Evolutionary conservation across 495 filamentous ascomycete genomes (phyloP), one percentile per base, ranked within the genome.

Genomic region (Lasiosphaeris hirsuta): DNA sequence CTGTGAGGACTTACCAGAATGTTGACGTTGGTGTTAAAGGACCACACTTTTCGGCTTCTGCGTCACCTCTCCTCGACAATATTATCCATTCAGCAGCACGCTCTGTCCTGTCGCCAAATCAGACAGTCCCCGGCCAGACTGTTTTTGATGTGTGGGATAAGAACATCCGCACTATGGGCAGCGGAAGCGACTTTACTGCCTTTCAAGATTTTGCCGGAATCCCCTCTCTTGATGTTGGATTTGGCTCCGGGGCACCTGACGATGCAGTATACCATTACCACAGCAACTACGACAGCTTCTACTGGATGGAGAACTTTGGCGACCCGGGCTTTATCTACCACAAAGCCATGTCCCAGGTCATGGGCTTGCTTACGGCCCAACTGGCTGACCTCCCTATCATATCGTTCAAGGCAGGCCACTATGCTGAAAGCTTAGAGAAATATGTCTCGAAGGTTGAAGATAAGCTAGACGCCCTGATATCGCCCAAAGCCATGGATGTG

Each of bases 161-260:
- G 33, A 73, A 75, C 15, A 87, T 72, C 70, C 76, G 71, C 10
- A 89, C 86, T 1, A 81, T 97, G 58, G 91, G 91, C 42, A 86
- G 86, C 38, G 90, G 89, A 35, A 88, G 88, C 65, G 94, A 97
- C 63, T 96, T 90, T 63, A 89, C 92, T 18, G 87, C 95, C 46
- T 98, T 96, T 72, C 93, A 97, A 69, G 86, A 94, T 68, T 87
- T 90, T 61, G 92, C 90, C 17, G 94, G 94, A 42, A 84, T 89
- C 38, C 91, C 91, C 6, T 91, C 85, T 43, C 75, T 97, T 59
- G 91, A 96, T 64, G 83, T 97, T 58, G 83, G 86, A 37, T 98
- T 98, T 69, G 67, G 72, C 39, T 81, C 82, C 13, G 72, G 78
- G 38, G 10, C 7, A 9, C 65, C 77, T 17, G 63, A 51, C 6